Base-by-base conservation (phyloP, 2,329 filamentous ascomycete species). In the Ophiostoma triangulosporum region DNA sequence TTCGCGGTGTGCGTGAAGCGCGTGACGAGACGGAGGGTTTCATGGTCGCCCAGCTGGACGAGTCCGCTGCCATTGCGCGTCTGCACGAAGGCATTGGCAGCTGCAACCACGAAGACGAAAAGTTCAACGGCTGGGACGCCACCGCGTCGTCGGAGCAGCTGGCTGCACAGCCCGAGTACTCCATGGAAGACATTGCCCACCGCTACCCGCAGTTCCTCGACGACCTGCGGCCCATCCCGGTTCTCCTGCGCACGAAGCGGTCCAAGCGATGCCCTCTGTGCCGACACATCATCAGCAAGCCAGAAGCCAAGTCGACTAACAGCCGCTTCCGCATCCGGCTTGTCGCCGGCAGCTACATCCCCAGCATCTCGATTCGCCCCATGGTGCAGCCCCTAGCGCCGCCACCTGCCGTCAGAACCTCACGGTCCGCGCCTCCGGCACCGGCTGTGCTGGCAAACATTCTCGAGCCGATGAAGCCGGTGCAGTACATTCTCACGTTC, bases 271-370 rank as follows among this genome's bases (percentile, higher is more conserved):
- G 93, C 68, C 85, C 88, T 50, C 78, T 84, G 11, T 98, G 93
- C 69, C 84, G 93, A 12, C 91, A 97, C 70, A 96, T 97, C 64
- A 84, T 98, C 61, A 86, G 88, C 57, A 94, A 95, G 66, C 93
- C 91, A 14, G 93, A 98, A 68, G 80, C 83, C 56, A 98, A 97
- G 68, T 83, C 95, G 31, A 81, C 82, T 48, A 91, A 86, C 51
- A 93, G 86, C 6, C 84, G 90, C 29, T 97, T 93, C 76, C 86
- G 91, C 62, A 96, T 98, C 66, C 86, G 88, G 53, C 77, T 97
- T 0, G 83, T 97, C 5, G 94, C 93, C 22, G 78, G 84, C 53
- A 88, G 84, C 64, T 91, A 94, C 68, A 88, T 98, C 58, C 93
- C 93, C 1, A 82, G 81, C 56, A 81, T 96, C 57, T 79, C 81